Evolutionary conservation across 495 filamentous ascomycete species (phyloP).

Genomic region (Penicillium flavigenum): DNA sequence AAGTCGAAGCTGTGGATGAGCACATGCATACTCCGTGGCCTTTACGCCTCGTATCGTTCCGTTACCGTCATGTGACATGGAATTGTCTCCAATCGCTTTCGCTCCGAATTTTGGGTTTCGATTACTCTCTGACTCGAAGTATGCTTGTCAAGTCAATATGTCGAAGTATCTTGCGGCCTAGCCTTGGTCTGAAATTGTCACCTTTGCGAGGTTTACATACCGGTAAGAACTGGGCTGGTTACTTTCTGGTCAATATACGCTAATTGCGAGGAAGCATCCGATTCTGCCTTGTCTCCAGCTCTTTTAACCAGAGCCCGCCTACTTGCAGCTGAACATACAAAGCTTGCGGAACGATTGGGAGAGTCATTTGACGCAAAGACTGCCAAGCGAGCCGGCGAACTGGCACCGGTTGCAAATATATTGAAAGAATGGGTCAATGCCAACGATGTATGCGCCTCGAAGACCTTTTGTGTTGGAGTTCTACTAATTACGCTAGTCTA

Average conservation of each 20-base stretch:
- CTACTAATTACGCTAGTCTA: conserved; percentile 43
- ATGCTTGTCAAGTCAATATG: conserved; percentile 39
- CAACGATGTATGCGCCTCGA: conserved; percentile 36
- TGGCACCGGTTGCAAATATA: conserved; percentile 64
- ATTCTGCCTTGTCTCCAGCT: conserved; percentile 52
- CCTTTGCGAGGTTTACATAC: conserved; percentile 32
- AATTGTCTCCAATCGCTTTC: conserved; percentile 4
- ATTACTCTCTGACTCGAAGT: conserved; percentile 10
- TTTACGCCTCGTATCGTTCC: conserved; percentile 38
- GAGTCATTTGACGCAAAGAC: conserved; percentile 67
- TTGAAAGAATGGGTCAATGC: conserved; percentile 62
- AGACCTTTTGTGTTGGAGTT: neutral
- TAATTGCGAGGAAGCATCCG: conserved; percentile 35
- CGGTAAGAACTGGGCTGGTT: conserved; percentile 16
- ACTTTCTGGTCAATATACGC: neutral
- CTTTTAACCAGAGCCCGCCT: conserved; percentile 64
- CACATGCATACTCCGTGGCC: conserved; percentile 36
- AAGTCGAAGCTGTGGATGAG: conserved; percentile 10
- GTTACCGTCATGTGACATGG: conserved; percentile 22
- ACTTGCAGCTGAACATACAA: conserved; percentile 65
- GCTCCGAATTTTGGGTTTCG: neutral
- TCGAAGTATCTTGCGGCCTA: conserved; percentile 32
- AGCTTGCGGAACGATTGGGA: conserved; percentile 54
- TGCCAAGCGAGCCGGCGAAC: conserved; percentile 76
- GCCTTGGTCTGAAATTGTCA: conserved; percentile 12